Evolutionary conservation across 352 stramenopile genomes (phyloP), one percentile per base, ranked within the genome.

Genomic region (Globisporangium canariense): DNA sequence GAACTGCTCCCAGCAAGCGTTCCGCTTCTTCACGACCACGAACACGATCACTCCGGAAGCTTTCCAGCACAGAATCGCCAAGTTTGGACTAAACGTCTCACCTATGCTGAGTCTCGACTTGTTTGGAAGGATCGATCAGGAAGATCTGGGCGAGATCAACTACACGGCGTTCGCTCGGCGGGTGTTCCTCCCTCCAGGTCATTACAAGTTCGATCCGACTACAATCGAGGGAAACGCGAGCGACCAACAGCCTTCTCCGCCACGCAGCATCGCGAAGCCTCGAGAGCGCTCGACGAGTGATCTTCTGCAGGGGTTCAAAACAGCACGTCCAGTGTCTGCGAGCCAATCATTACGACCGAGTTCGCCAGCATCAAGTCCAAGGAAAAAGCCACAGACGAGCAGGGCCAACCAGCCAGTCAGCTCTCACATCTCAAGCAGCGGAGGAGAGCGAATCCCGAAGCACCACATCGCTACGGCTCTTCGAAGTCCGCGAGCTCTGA

Each of bases 11-110:
- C 71, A 81, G 47, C 82, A 90, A 41, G 85, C 85, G 3, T 93
- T 93, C 49, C 77, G 77, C 11, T 88, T 80, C 65, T 93, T 92
- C 64, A 93, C 85, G 47, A 89, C 79, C 13, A 90, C 77, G 14
- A 91, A 90, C 62, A 77, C 73, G 18, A 91, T 93, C 66, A 85
- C 79, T 0, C 68, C 74, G 4, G 79, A 91, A 58, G 79, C 70
- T 2, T 93, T 93, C 55, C 74, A 88, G 13, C 69, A 79, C 70
- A 86, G 86, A 32, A 71, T 91, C 25, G 69, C 75, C 22, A 82
- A 88, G 30, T 67, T 93, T 10, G 74, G 85, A 6, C 40, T 91
- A 10, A 76, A 75, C 5, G 81, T 69, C 13, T 72, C 83, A 18
- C 73, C 60, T 14, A 49, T 68, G 20, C 47, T 91, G 1, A 84